Base-by-base conservation (phyloP, 768 basidiomycete genomes). In the Daedalea quercina region DNA sequence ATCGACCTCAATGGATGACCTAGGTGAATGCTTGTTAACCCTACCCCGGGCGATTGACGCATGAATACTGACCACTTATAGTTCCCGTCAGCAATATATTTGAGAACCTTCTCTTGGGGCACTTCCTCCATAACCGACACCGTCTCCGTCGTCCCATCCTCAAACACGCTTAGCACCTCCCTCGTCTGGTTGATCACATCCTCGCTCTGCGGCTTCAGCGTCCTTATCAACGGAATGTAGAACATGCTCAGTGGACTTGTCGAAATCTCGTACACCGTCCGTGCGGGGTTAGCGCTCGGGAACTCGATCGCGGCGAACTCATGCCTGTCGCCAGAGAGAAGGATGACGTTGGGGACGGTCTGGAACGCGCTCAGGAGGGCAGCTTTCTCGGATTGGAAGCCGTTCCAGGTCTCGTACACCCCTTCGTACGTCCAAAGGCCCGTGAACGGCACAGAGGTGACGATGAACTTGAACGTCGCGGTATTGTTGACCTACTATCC, bases 271-370 rank as follows among this genome's bases (percentile, higher is more conserved):
- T 72, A 66, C 24, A 87, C 73, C 8, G 70, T 57, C 55, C 81
- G 70, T 4, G 67, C 57, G 41, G 64, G 51, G 55, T 70, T 63
- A 42, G 65, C 56, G 53, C 73, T 60, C 50, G 71, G 73, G 64
- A 81, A 85, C 67, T 84, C 79, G 57, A 88, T 76, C 3, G 79
- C 79, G 1, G 87, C 87, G 60, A 89, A 90, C 67, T 90, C 87
- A 64, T 90, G 88, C 20, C 87, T 75, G 63, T 89, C 88, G 8
- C 87, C 87, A 1, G 81, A 82, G 43, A 90, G 67, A 47, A 90
- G 63, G 61, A 85, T 68, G 44, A 87, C 79, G 59, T 90, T 89
- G 0, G 85, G 84, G 11, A 89, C 80, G 22, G 78, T 73, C 54
- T 83, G 78, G 40, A 91, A 69, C 0, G 77, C 71, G 22, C 73